Evolutionary conservation across 2,329 filamentous ascomycete genomes (phyloP), one percentile per base, ranked within the genome.

Genomic region (Thelonectria rubi): DNA sequence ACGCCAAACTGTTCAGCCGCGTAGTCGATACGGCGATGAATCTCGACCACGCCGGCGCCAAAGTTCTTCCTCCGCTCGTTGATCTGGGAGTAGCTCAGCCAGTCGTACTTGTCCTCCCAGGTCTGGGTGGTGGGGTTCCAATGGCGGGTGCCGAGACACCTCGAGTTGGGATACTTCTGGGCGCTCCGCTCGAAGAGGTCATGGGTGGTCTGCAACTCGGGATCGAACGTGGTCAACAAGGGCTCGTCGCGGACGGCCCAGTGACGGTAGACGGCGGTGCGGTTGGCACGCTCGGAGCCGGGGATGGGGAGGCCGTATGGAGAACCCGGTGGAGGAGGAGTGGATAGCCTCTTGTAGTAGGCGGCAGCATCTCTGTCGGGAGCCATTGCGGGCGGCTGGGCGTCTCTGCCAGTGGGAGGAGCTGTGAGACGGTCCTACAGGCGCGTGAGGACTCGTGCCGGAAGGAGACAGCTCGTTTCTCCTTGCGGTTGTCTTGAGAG

Each of bases 81-180:
- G n/a, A 94, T 85, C 63, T 95, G 88, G 71, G 83, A 84, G 73
- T 97, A 98, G 61, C 89, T 91, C 70, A 94, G 80, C 93, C 94
- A 98, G 62, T 89, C 84, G 75, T 91, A 99, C 67, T 87, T 86
- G 60, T 90, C 88, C 65, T 86, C 84, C 78, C 87, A 97, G 2
- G 85, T 84, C 80, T 93, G 90, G 50, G 88, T 92, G 39, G 78
- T 79, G 3, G 90, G 78, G 76, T 97, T 89, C 85, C 92, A 98
- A 5, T 90, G 86, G 65, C 95, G 88, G 75, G 86, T 86, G 58
- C 95, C 95, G 61, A 98, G 82, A 77, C 91, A 97, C 69, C 83
- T 88, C 70, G 85, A 86, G 72, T 87, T 90, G 48, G 91, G 86
- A 57, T 82, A 81, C 72, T 83, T 84, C 67, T 84, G 85, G 58